phyloP scores from a whole-genome alignment of 176 grass and related monocot genomes.

The Elaeis guineensis region DNA sequence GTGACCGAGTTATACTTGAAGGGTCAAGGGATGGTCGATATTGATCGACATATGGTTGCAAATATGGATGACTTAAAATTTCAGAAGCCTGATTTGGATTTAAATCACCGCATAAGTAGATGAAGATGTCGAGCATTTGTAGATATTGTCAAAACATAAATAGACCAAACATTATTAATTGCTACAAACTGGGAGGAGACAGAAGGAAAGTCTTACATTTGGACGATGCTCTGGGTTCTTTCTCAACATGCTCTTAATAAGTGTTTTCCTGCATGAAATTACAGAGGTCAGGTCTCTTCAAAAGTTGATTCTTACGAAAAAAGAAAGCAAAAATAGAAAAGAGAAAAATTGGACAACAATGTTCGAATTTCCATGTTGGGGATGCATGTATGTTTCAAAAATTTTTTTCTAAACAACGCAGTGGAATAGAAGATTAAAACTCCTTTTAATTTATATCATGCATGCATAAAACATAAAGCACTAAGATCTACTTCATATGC shows the following conservation, averaged over 20 bases:
- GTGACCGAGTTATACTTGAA: constrained; percentile 27
- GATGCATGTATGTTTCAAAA: no score
- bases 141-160: background rate
- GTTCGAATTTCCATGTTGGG: no score
- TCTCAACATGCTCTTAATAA: constrained; percentile 94
- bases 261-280: constrained; percentile 64
- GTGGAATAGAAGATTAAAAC: no score
- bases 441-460: no score
- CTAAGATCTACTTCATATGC: no score
- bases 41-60: constrained; percentile 70
- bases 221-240: constrained; percentile 96
- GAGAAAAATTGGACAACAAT: background rate
- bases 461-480: no score
- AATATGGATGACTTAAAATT: constrained; percentile 66
- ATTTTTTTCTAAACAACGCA: no score
- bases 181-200: background rate
- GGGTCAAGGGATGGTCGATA: constrained; percentile 35
- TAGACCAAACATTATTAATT: no score
- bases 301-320: background rate
- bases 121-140: background rate
- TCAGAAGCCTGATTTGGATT: constrained; percentile 72
- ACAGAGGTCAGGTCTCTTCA: background rate
- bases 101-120: background rate
- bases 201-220: constrained; percentile 50
- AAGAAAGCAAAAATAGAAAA: background rate